Conservation (phyloP, 129 eudicot species). For the Silybum marianum region DNA sequence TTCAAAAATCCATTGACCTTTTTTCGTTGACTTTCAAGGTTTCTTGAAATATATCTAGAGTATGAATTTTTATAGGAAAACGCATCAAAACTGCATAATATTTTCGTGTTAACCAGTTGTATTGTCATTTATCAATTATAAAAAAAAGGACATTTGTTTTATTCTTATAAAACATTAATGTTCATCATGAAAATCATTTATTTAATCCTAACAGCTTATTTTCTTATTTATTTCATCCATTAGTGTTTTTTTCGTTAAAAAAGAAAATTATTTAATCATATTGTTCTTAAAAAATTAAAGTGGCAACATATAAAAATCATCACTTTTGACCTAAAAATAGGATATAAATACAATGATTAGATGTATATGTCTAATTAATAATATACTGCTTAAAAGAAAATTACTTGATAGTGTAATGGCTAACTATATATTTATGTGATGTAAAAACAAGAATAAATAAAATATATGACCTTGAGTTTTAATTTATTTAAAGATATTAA, state of each 20-base stretch:
- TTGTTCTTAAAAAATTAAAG: neutral
- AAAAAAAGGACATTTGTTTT: neutral
- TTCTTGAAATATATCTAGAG: neutral
- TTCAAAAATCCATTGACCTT: constrained; percentile 27
- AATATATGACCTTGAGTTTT: neutral
- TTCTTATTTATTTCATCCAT: neutral
- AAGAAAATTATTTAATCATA: neutral
- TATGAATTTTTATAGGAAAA: neutral
- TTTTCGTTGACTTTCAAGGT: neutral
- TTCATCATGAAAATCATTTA: neutral
- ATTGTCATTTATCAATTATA: neutral
- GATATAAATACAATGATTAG: neutral
- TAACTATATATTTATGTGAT: neutral
- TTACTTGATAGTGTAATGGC: neutral
- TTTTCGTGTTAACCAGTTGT: neutral
- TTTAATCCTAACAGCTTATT: neutral
- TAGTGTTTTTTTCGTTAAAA: neutral
- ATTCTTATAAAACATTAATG: neutral
- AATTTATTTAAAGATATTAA: neutral
- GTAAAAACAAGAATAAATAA: neutral
- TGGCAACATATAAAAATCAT: neutral
- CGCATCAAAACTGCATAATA: neutral
- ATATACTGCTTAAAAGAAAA: too few relatives aligned
- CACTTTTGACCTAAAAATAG: neutral
- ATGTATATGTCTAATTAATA: neutral